Evolutionary conservation across 495 filamentous ascomycete species (phyloP), one percentile per base, ranked within the genome.

Genomic region (Chaetomium fimeti): DNA sequence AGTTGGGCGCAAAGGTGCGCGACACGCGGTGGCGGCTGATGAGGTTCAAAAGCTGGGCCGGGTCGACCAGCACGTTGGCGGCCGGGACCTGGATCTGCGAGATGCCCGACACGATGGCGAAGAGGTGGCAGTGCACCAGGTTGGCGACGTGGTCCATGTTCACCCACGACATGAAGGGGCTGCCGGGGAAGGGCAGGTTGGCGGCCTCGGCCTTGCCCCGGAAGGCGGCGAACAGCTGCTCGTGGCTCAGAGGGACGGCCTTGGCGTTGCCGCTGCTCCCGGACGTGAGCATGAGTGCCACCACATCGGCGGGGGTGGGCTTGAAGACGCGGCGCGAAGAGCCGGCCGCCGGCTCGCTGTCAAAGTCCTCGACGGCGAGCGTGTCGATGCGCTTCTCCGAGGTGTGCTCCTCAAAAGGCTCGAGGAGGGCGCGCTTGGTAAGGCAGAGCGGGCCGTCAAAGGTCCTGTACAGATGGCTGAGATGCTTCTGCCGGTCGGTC

Each of bases 221-320:
- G 3, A 86, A 57, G 4, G 85, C 75, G 1, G 78, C 63, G 0
- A 85, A 49, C 4, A 85, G 69, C 67, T 87, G 81, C 2, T 49
- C 45, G 62, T 83, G 80, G 1, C 60, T 73, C 6, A 85, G 68
- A 5, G 22, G 57, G 1, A 86, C 84, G 1, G 82, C 84, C 68
- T 88, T 87, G 18, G 82, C 67, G 48, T 79, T 74, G 6, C 84
- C 83, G 12, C 80, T 84, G 67, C 77, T 83, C 2, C 85, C 85
- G 0, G 84, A 88, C 6, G 85, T 88, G 5, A 88, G 70, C 82
- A 86, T 82, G 6, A 85, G 66, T 9, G 56, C 56, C 24, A 58
- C 42, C 24, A 58, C 56, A n/a, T 58, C 56, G n/a, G 56, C 42
- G 13, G 56, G 0, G 22, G 56, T 27, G 12, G 56, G 38, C 56